Conservation (phyloP, 495 filamentous ascomycete species). For the Penicillium lagena region DNA sequence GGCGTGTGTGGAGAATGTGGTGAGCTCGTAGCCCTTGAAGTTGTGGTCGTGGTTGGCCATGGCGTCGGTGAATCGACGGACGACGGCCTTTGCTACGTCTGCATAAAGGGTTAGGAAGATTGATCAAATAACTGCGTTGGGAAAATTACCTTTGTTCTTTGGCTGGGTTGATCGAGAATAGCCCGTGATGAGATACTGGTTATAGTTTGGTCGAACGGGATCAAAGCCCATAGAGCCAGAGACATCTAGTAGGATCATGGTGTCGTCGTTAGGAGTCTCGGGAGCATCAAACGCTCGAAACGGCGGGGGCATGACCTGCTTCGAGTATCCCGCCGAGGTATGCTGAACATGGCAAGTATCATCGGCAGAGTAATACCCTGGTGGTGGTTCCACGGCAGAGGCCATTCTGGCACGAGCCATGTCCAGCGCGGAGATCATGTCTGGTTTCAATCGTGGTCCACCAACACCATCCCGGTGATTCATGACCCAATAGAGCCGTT, state of each 20-base stretch:
- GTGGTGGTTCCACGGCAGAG: slow-evolving; percentile 30
- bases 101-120: background rate
- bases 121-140: no score
- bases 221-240: slow-evolving; percentile 41
- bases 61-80: slow-evolving; percentile 38
- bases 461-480: slow-evolving; percentile 30
- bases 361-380: slow-evolving; percentile 28
- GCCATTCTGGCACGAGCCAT: slow-evolving; percentile 37
- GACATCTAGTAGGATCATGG: slow-evolving; percentile 41
- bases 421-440: slow-evolving; percentile 34
- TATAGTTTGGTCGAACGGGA: slow-evolving; percentile 33
- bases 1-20: slow-evolving; percentile 32
- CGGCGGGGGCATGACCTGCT: slow-evolving; percentile 35
- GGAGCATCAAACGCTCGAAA: slow-evolving; percentile 27
- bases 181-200: slow-evolving; percentile 35
- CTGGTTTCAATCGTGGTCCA: slow-evolving; percentile 31
- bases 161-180: slow-evolving; percentile 32
- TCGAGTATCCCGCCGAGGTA: slow-evolving; percentile 33
- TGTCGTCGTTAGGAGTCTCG: slow-evolving; percentile 31
- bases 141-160: slow-evolving; percentile 35
- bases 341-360: slow-evolving; percentile 36
- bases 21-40: slow-evolving; percentile 32
- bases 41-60: slow-evolving; percentile 38
- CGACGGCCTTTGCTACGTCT: slow-evolving; percentile 38
- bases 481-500: slow-evolving; percentile 43